Evolutionary conservation across 768 basidiomycete genomes (phyloP).

Genomic region (Leccinum uliginosum): DNA sequence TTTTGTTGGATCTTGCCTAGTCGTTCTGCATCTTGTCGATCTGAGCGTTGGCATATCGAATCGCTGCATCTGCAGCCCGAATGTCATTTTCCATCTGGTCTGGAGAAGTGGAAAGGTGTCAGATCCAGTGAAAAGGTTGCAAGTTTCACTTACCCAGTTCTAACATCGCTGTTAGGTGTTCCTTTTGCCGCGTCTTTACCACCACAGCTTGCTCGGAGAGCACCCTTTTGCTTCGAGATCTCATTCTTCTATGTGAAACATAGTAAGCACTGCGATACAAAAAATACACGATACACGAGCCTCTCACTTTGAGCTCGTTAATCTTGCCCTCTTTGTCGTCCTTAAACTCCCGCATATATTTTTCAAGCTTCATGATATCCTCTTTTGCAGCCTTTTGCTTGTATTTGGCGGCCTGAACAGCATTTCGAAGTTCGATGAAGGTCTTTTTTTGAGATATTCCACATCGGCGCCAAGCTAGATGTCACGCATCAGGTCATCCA

Average conservation of each 20-base stretch:
- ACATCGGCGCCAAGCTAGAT: slow-evolving; percentile 79
- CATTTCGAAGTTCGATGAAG: slow-evolving; percentile 53
- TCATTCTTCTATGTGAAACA: slow-evolving; percentile 42
- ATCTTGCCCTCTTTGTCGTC: slow-evolving; percentile 98
- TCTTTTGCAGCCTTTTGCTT: slow-evolving; percentile 74
- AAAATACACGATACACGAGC: neutral
- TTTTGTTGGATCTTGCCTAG: slow-evolving; percentile 53
- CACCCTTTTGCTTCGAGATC: slow-evolving; percentile 77
- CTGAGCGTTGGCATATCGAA: slow-evolving; percentile 34
- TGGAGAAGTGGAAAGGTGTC: neutral
- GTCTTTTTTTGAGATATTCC: slow-evolving; percentile 61
- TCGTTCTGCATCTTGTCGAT: slow-evolving; percentile 58
- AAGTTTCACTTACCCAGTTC: slow-evolving; percentile 66
- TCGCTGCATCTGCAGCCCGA: slow-evolving; percentile 16
- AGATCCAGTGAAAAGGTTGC: neutral
- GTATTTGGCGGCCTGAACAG: slow-evolving; percentile 61
- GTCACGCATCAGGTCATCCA: neutral
- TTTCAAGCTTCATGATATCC: slow-evolving; percentile 84
- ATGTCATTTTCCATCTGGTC: slow-evolving; percentile 33
- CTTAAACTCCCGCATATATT: slow-evolving; percentile 98
- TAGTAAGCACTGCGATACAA: neutral
- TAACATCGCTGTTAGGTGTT: slow-evolving; percentile 78
- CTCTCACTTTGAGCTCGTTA: slow-evolving; percentile 79
- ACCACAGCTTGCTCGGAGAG: slow-evolving; percentile 73
- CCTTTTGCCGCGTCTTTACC: slow-evolving; percentile 87